Conservation (phyloP, 169 alveolate species). For the Cryptosporidium bovis region DNA sequence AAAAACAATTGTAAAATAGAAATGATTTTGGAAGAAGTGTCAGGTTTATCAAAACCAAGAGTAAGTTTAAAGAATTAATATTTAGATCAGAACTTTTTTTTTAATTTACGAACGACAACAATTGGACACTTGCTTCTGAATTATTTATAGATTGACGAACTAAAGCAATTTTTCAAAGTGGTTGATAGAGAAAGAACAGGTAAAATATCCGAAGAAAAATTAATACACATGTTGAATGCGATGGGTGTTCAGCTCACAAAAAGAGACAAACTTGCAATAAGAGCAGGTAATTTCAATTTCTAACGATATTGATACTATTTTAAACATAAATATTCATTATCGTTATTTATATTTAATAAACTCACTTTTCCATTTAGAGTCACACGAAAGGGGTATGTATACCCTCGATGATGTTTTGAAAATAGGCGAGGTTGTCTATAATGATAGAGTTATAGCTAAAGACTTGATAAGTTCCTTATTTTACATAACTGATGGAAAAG, state of each 20-base stretch:
- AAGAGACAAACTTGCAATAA: constrained; percentile 55
- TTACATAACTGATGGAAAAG: constrained; percentile 49
- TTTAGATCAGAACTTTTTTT: not conserved
- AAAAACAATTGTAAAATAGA: not conserved
- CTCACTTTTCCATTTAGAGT: not conserved
- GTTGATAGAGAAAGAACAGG: constrained; percentile 68
- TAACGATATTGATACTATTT: not conserved
- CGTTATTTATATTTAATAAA: not conserved
- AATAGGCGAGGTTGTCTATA: constrained; percentile 67
- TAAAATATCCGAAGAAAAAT: constrained; percentile 25
- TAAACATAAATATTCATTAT: not conserved
- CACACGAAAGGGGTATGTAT: constrained; percentile 47
- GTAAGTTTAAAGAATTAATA: constrained; percentile 12
- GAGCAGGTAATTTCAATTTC: constrained; percentile 47
- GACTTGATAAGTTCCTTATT: constrained; percentile 29
- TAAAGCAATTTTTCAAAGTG: constrained; percentile 36
- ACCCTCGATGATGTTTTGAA: constrained; percentile 31
- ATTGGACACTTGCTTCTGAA: not conserved
- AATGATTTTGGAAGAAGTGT: constrained; percentile 41
- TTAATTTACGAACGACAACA: not conserved
- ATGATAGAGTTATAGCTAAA: constrained; percentile 44
- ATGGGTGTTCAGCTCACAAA: constrained; percentile 64
- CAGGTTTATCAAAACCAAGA: constrained; percentile 57
- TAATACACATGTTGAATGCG: constrained; percentile 62
- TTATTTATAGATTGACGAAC: constrained; percentile 24